phyloP scores from a whole-genome alignment of 495 filamentous ascomycete species.

The Xylaria telfairii region DNA sequence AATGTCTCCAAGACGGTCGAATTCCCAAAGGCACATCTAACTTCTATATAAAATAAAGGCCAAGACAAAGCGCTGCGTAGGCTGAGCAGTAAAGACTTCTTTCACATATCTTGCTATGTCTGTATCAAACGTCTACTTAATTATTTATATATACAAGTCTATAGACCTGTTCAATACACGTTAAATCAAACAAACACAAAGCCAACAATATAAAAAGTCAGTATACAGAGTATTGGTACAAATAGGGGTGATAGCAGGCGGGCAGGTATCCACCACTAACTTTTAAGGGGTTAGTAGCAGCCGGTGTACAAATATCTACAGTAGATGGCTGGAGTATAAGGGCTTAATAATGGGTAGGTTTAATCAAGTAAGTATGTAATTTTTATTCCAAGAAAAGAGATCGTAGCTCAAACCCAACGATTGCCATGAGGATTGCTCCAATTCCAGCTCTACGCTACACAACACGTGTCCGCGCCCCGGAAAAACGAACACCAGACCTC shows the following conservation, averaged over 20 bases:
- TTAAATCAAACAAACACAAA: too few relatives aligned
- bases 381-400: background rate
- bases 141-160: too few relatives aligned
- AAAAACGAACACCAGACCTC: background rate
- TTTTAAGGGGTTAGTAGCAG: too few relatives aligned
- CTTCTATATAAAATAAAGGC: constrained; percentile 51
- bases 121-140: too few relatives aligned
- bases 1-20: constrained; percentile 55
- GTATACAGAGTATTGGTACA: too few relatives aligned
- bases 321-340: too few relatives aligned
- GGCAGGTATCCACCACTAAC: too few relatives aligned
- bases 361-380: background rate
- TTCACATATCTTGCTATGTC: constrained; percentile 51
- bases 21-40: constrained; percentile 47
- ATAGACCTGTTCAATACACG: too few relatives aligned
- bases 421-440: constrained; percentile 13
- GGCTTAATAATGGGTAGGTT: background rate
- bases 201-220: too few relatives aligned
- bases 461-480: background rate
- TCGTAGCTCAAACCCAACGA: background rate
- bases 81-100: constrained; percentile 54
- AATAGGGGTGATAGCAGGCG: too few relatives aligned
- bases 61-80: constrained; percentile 54
- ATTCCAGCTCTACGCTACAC: constrained; percentile 13
- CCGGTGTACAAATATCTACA: too few relatives aligned